These are phyloP conservation scores for Amylocarpus encephaloides DNA, from an alignment of 2,329 filamentous ascomycete genomes.

Conservation along the genomic window DNA sequence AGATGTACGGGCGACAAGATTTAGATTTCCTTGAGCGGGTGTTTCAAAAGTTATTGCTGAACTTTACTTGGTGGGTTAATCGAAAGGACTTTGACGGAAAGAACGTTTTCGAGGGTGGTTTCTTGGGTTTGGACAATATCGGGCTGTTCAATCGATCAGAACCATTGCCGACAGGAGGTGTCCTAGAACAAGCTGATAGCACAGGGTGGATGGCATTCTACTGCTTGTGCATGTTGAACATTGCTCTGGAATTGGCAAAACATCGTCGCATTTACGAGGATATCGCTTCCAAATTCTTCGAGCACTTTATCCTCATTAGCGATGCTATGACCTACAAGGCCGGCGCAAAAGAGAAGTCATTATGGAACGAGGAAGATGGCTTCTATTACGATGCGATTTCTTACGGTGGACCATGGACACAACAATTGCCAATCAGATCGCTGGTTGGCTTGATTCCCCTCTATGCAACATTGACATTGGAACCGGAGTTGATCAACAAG, in stretches of 20 bases:
- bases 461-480: constrained; percentile 84
- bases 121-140: constrained; percentile 94
- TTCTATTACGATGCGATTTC: constrained; percentile 99
- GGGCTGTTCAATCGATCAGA: constrained; percentile 96
- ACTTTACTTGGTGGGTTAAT: constrained; percentile 99
- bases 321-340: constrained; percentile 89
- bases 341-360: constrained; percentile 66
- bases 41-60: constrained; percentile 90
- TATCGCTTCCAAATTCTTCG: constrained; percentile 96
- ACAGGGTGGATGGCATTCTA: constrained; percentile 99
- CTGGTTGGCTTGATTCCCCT: constrained; percentile 90
- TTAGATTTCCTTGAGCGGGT: constrained; percentile 93
- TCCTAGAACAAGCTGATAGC: constrained; percentile 92
- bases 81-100: constrained; percentile 91
- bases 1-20: constrained; percentile 91
- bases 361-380: constrained; percentile 95
- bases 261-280: constrained; percentile 94
- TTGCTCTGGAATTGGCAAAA: constrained; percentile 89
- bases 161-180: constrained; percentile 85
- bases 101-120: constrained; percentile 95
- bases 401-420: constrained; percentile 87
- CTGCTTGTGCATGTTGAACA: constrained; percentile 94
- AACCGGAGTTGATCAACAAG: constrained; percentile 87
- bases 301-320: constrained; percentile 96
- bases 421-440: constrained; percentile 86